Evolutionary conservation across 2,329 filamentous ascomycete species (phyloP).

Genomic region (Chrysosphaeria jannelii): DNA sequence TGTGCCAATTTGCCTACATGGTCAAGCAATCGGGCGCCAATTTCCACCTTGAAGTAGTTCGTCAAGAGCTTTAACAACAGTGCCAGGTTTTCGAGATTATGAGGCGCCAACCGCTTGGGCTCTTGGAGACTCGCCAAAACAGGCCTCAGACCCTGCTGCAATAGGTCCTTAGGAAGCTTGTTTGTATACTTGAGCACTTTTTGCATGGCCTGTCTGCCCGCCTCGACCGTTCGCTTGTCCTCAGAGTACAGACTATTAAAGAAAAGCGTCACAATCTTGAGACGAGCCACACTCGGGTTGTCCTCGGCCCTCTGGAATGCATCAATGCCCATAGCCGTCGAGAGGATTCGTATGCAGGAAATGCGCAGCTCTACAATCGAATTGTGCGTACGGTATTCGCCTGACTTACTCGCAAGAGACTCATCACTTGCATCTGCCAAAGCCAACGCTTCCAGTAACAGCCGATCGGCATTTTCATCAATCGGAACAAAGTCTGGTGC

Average conservation of each 20-base stretch:
- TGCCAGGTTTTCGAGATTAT: constrained; percentile 72
- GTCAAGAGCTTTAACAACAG: constrained; percentile 72
- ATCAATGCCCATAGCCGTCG: constrained; percentile 74
- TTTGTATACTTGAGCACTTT: constrained; percentile 66
- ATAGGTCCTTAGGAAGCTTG: constrained; percentile 77
- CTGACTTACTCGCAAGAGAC: constrained; percentile 66
- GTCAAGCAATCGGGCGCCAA: constrained; percentile 72
- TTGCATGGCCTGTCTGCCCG: constrained; percentile 70
- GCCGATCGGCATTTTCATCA: constrained; percentile 66
- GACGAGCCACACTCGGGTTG: constrained; percentile 20
- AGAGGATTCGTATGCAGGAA: constrained; percentile 75
- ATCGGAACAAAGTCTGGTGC: constrained; percentile 75
- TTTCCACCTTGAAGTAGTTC: constrained; percentile 98
- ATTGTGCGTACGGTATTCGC: constrained; percentile 85
- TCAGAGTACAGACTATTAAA: constrained; percentile 94
- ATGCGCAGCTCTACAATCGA: constrained; percentile 77
- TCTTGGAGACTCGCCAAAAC: constrained; percentile 95
- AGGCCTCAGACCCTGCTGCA: constrained; percentile 78
- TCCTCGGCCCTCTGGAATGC: constrained; percentile 57
- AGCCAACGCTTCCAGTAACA: constrained; percentile 80
- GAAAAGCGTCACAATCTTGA: constrained; percentile 70
- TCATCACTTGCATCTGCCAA: constrained; percentile 88
- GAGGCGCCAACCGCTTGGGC: constrained; percentile 62
- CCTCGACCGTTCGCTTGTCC: constrained; percentile 72
- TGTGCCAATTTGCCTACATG: constrained; percentile 83